Base-by-base conservation (phyloP, 352 stramenopile genomes). In the Globisporangium canariense region DNA sequence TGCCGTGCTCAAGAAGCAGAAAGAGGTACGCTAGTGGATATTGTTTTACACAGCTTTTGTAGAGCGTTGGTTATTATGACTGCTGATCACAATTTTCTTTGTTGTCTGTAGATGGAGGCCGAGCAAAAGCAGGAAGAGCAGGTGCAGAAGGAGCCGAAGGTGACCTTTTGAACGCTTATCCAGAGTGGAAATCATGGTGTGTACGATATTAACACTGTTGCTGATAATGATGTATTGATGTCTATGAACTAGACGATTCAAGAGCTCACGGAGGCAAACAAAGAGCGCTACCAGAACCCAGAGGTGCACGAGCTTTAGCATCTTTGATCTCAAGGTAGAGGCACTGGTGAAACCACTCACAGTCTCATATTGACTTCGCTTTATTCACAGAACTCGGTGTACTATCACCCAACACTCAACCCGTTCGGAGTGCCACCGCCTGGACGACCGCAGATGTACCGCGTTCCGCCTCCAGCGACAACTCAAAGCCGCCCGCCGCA, bases 401-500 rank as follows among this genome's bases (percentile, higher is more conserved):
- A 93, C 62, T 93, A 91, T 54, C 81, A 93, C 47, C 81, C 81
- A n/a, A 89, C 81, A 20, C 57, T 93, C 9, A 93, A 93, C 38
- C 83, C 83, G 1, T 93, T 91, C 30, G 83, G 83, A 20, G 81
- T 83, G 1, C 83, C 83, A 7, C 83, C 83, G 1, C 83, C 83
- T 22, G 83, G 83, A 14, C 73, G 70, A 32, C 81, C 83, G 7
- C 81, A 93, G 36, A 77, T 71, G 70, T 93, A 88, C 63, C 77
- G 72, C 14, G 68, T 78, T 2, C 71, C 73, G 36, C 69, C 76
- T 11, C 56, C 73, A 53, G 32, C 40, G 14, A 18, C 45, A 10
- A 47, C 68, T 49, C 50, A 32, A 16, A 22, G 20, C 14, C 46
- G 43, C 14, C 34, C 49, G 43, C 56, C 28, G 11, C 62, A 58